These are phyloP conservation scores for Pseudogymnoascus sp. DNA, from an alignment of 2,329 filamentous ascomycete genomes.

Conservation along the genomic window DNA sequence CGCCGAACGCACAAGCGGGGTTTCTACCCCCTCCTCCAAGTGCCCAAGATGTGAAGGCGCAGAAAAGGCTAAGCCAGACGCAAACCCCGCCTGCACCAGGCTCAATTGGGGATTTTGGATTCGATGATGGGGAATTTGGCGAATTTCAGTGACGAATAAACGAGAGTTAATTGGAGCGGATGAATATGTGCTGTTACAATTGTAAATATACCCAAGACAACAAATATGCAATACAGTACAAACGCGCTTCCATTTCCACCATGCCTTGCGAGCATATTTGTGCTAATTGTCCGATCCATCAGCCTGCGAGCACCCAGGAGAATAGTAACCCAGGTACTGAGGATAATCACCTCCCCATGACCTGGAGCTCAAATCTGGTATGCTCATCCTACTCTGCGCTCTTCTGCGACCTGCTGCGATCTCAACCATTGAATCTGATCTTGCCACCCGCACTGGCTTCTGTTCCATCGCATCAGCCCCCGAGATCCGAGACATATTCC, in stretches of 20 bases:
- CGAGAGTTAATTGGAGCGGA: not conserved
- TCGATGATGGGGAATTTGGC: constrained; percentile 82
- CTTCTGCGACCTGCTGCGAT: not conserved
- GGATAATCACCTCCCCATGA: not conserved
- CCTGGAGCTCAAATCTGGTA: not conserved
- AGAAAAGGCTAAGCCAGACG: constrained; percentile 45
- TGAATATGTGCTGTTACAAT: not conserved
- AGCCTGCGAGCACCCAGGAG: not conserved
- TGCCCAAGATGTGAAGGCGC: constrained; percentile 50
- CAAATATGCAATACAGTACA: not conserved
- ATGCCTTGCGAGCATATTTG: not conserved
- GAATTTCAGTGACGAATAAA: constrained; percentile 49
- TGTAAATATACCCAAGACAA: constrained; percentile 8
- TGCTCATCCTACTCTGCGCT: not conserved
- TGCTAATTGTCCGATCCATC: not conserved
- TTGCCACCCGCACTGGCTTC: not conserved
- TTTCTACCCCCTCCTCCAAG: constrained; percentile 58
- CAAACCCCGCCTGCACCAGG: constrained; percentile 36
- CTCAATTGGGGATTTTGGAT: constrained; percentile 57
- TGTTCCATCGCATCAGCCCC: not conserved
- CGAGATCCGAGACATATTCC: not conserved
- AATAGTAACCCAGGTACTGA: not conserved
- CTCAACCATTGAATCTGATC: not conserved
- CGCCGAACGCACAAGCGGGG: constrained; percentile 37
- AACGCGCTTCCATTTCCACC: not conserved